These are phyloP conservation scores for Cynara cardunculus DNA, from an alignment of 129 eudicot genomes.

Conservation along the genomic window DNA sequence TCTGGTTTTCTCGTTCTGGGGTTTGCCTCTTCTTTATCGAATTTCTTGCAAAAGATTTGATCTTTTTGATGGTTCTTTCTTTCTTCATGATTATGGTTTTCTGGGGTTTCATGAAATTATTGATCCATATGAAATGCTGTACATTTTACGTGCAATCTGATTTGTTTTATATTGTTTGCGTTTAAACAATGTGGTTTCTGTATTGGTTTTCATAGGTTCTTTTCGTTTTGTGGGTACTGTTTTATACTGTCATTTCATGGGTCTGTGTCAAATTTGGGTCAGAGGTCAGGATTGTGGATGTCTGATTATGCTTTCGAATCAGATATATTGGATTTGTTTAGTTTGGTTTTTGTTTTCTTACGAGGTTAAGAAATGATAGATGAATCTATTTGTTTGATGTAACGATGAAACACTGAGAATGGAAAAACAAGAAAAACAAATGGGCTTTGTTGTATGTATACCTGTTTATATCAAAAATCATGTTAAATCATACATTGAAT, in stretches of 20 bases:
- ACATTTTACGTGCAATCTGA: constrained; percentile 6
- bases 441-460: background rate
- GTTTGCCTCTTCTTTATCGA: constrained; percentile 5
- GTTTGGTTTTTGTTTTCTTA: background rate
- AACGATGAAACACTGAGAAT: background rate
- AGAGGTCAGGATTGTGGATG: background rate
- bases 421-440: background rate
- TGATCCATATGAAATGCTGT: constrained; percentile 23
- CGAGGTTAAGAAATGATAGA: background rate
- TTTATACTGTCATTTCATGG: constrained; percentile 11
- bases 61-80: background rate
- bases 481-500: background rate
- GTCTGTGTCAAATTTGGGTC: background rate
- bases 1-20: background rate
- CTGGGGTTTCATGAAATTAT: constrained; percentile 16
- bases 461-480: background rate
- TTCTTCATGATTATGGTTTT: constrained; percentile 17
- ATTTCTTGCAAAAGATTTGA: background rate
- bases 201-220: background rate
- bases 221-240: background rate
- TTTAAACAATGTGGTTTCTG: constrained; percentile 20
- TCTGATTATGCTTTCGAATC: background rate
- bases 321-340: background rate
- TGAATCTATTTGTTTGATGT: background rate
- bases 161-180: constrained; percentile 10